These are phyloP conservation scores for Penicillium sp. DNA, from an alignment of 2,329 filamentous ascomycete species.

Conservation along the genomic window DNA sequence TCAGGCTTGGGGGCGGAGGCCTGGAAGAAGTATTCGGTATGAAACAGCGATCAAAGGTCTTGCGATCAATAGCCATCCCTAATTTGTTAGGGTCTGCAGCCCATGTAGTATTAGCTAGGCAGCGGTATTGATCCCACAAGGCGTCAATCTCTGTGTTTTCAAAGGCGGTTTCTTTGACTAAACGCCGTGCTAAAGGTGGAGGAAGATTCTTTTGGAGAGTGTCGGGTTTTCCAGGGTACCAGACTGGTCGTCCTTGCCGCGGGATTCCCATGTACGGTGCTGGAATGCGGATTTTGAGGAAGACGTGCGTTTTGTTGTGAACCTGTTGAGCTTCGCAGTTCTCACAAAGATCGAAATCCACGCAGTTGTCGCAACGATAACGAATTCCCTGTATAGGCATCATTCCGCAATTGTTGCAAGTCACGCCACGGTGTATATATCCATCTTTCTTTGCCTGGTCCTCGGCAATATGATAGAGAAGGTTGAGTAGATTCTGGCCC, in stretches of 20 bases:
- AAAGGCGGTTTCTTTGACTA: constrained; percentile 70
- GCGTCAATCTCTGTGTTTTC: constrained; percentile 87
- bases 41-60: constrained; percentile 87
- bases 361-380: constrained; percentile 92
- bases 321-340: constrained; percentile 71
- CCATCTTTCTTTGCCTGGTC: constrained; percentile 84
- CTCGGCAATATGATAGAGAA: constrained; percentile 89
- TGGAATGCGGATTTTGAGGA: constrained; percentile 92
- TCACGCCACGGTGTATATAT: constrained; percentile 87
- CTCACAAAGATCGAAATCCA: constrained; percentile 94
- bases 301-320: constrained; percentile 87
- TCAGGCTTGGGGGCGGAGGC: constrained; percentile 76
- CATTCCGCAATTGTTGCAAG: constrained; percentile 83
- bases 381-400: constrained; percentile 87
- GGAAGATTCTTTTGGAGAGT: constrained; percentile 65
- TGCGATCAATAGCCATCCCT: constrained; percentile 79
- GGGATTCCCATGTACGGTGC: constrained; percentile 76
- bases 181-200: constrained; percentile 61
- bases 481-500: constrained; percentile 76
- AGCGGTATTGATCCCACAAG: constrained; percentile 95
- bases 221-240: constrained; percentile 84
- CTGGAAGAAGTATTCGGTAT: constrained; percentile 78
- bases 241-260: constrained; percentile 74
- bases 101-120: constrained; percentile 84
- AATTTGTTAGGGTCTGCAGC: constrained; percentile 73